These are phyloP conservation scores for Lepiota subincarnata DNA, from an alignment of 768 basidiomycete species.

Conservation along the genomic window DNA sequence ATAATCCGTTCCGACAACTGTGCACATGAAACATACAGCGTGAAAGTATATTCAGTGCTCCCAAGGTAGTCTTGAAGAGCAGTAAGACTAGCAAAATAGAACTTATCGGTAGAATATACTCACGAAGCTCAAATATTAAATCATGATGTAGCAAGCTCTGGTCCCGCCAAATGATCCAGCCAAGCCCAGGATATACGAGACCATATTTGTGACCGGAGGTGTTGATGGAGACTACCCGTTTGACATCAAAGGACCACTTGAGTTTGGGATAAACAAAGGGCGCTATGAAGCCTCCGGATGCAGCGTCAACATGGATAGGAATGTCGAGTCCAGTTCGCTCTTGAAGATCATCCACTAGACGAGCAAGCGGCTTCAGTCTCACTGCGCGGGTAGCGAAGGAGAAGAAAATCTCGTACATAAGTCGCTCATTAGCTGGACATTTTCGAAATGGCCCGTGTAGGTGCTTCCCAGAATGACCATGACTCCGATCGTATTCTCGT, in stretches of 20 bases:
- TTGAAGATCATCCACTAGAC: slow-evolving; percentile 29
- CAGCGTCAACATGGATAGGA: slow-evolving; percentile 47
- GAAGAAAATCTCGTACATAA: slow-evolving; percentile 54
- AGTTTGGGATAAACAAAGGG: slow-evolving; percentile 42
- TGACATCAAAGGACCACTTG: too few relatives aligned
- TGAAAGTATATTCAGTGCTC: slow-evolving; percentile 72
- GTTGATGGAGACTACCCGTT: slow-evolving; percentile 57
- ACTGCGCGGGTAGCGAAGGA: slow-evolving; percentile 68
- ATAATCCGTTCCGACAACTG: too few relatives aligned
- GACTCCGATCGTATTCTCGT: slow-evolving; percentile 73
- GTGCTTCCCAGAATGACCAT: slow-evolving; percentile 50
- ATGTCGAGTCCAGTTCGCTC: slow-evolving; percentile 26
- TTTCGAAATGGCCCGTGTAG: slow-evolving; percentile 73
- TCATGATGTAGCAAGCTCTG: slow-evolving; percentile 62
- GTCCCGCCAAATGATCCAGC: slow-evolving; percentile 68
- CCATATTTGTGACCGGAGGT: slow-evolving; percentile 64
- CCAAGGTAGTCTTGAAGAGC: slow-evolving; percentile 31
- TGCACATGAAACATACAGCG: slow-evolving; percentile 36
- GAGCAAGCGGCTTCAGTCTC: slow-evolving; percentile 31
- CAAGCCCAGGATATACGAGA: slow-evolving; percentile 53
- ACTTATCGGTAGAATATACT: too few relatives aligned
- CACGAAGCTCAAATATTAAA: slow-evolving; percentile 65
- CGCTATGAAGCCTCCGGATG: slow-evolving; percentile 64
- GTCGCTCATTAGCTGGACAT: slow-evolving; percentile 81
- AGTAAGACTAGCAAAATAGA: too few relatives aligned